Evolutionary conservation across 148 eudicot genomes (phyloP).

Genomic region (Nyssa sinensis): DNA sequence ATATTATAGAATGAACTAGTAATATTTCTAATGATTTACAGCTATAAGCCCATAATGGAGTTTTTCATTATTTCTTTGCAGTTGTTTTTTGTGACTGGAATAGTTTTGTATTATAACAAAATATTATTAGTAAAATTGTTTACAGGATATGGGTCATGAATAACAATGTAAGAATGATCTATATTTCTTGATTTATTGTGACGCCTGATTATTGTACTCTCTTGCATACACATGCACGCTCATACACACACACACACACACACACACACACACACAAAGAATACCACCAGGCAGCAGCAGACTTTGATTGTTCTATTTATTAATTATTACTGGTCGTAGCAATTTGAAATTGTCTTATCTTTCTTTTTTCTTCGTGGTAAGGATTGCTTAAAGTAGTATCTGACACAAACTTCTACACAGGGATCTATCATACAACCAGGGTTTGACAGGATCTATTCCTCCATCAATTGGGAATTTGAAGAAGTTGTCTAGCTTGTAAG

Average conservation of each 20-base stretch:
- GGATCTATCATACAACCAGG: slow-evolving; percentile 79
- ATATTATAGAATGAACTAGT: too few relatives aligned
- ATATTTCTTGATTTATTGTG: neutral
- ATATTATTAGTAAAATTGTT: too few relatives aligned
- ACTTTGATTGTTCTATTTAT: neutral
- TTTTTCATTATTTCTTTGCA: neutral
- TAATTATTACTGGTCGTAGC: neutral
- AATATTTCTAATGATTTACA: too few relatives aligned
- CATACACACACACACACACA: neutral
- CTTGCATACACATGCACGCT: too few relatives aligned
- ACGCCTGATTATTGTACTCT: neutral
- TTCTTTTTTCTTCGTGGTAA: neutral
- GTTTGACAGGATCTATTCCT: slow-evolving; percentile 65
- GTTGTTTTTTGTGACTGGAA: neutral
- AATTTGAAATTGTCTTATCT: neutral
- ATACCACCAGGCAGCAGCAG: neutral
- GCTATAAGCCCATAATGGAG: too few relatives aligned
- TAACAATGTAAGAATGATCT: neutral
- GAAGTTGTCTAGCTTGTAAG: slow-evolving; percentile 67
- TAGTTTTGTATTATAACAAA: too few relatives aligned
- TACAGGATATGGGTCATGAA: neutral
- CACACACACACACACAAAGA: neutral
- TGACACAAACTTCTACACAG: slow-evolving; percentile 25
- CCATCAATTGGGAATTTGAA: slow-evolving; percentile 49
- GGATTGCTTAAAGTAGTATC: neutral